phyloP scores from a whole-genome alignment of 139 green algal species.

The Chlamydomonas sp. region DNA sequence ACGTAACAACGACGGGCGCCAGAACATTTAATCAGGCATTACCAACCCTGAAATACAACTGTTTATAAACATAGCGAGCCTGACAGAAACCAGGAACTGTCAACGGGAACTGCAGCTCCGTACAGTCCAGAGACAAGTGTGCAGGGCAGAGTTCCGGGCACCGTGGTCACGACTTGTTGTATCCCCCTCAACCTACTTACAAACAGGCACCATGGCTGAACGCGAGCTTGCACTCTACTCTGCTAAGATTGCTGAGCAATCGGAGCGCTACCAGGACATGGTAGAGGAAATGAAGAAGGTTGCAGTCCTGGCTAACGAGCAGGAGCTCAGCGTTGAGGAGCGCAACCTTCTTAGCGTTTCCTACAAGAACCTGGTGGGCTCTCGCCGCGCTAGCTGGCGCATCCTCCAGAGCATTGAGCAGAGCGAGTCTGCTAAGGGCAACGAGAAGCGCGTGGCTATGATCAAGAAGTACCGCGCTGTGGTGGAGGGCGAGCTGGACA shows the following conservation, averaged over 20 bases:
- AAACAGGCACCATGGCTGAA: not conserved
- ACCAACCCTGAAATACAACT: no score
- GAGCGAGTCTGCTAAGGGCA: conserved; percentile 97
- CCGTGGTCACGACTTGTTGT: no score
- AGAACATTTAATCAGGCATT: no score
- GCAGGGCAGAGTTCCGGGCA: no score
- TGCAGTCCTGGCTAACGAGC: conserved; percentile 82
- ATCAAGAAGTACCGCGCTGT: conserved; percentile 73
- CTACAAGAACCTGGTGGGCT: conserved; percentile 98
- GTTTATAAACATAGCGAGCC: no score
- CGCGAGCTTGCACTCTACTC: conserved; percentile 83
- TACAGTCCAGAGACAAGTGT: no score
- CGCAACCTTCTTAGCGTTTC: conserved; percentile 89
- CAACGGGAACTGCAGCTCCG: no score
- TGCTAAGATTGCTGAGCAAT: conserved; percentile 98
- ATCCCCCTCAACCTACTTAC: no score
- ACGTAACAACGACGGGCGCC: no score
- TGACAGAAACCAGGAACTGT: no score
- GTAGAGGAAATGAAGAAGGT: conserved; percentile 97
- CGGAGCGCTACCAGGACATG: conserved; percentile 94
- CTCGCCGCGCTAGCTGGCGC: conserved; percentile 93
- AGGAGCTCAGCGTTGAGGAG: conserved; percentile 98
- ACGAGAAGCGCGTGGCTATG: conserved; percentile 89
- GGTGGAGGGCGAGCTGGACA: conserved; percentile 93
- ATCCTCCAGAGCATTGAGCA: conserved; percentile 97